Conservation (phyloP, 73 alveolate genomes). For the Paramecium sonneborni region DNA sequence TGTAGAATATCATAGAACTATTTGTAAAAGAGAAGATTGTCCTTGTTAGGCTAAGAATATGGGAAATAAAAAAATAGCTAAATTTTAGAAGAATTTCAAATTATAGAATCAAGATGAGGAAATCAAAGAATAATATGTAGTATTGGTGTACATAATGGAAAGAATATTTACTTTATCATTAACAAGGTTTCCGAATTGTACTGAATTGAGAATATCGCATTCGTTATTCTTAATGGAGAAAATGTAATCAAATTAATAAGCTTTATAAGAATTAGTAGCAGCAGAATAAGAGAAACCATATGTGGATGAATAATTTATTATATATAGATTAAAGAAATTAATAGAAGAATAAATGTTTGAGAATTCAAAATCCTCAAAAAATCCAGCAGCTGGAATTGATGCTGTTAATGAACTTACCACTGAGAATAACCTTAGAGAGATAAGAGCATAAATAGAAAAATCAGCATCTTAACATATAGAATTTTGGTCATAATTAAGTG, state of each 20-base stretch:
- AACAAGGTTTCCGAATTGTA: constrained; percentile 65
- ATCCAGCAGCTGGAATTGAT: constrained; percentile 44
- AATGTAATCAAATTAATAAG: constrained; percentile 55
- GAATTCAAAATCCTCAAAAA: background rate
- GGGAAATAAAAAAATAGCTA: constrained; percentile 56
- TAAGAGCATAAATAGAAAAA: constrained; percentile 48
- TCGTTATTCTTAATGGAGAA: constrained; percentile 58
- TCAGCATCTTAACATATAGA: constrained; percentile 59
- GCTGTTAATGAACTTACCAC: constrained; percentile 49
- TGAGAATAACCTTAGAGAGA: constrained; percentile 17
- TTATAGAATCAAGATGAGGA: constrained; percentile 49
- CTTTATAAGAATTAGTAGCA: constrained; percentile 57
- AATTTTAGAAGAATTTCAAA: constrained; percentile 14
- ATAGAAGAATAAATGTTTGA: constrained; percentile 66
- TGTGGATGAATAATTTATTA: constrained; percentile 57
- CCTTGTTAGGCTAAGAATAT: constrained; percentile 65
- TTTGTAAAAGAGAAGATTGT: constrained; percentile 68
- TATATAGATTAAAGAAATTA: constrained; percentile 56
- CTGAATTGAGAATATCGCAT: constrained; percentile 54
- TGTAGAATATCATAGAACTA: constrained; percentile 67
- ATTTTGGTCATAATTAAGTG: constrained; percentile 67
- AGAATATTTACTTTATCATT: constrained; percentile 53
- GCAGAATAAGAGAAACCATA: constrained; percentile 63
- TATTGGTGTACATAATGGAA: constrained; percentile 57
- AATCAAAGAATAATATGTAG: constrained; percentile 62